phyloP scores from a whole-genome alignment of 179 eudicot species.

The Spergularia azorica region DNA sequence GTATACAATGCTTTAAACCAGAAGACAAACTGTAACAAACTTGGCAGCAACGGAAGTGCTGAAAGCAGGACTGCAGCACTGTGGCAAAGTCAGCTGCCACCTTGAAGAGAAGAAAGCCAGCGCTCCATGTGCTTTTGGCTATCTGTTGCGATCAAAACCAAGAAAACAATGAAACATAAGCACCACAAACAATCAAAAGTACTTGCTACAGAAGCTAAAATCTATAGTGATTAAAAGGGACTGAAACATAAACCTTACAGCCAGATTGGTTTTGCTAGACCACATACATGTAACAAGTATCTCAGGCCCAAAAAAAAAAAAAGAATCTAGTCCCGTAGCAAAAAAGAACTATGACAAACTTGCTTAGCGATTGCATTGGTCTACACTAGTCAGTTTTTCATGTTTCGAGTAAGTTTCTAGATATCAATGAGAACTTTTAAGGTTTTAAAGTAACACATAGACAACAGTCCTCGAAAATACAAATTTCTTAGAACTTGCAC shows the following conservation, averaged over 20 bases:
- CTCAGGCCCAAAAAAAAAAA: neutral
- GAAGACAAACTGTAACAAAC: neutral
- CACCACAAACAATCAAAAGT: neutral
- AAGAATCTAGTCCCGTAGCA: neutral
- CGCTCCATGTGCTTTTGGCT: slow-evolving; percentile 53
- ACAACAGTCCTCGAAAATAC: too few relatives aligned
- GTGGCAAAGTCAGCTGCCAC: slow-evolving; percentile 33
- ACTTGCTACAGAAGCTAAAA: neutral
- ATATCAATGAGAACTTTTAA: too few relatives aligned
- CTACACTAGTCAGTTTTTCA: neutral
- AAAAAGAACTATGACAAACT: neutral
- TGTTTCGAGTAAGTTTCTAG: too few relatives aligned
- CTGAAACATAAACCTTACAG: neutral
- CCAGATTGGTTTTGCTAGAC: neutral
- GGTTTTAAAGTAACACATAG: too few relatives aligned
- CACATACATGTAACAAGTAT: neutral
- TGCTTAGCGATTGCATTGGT: too few relatives aligned
- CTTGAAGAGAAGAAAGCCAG: slow-evolving; percentile 61
- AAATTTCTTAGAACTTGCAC: too few relatives aligned
- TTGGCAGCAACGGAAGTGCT: slow-evolving; percentile 4
- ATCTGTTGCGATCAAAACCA: slow-evolving; percentile 33
- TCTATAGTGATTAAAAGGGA: neutral
- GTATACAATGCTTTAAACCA: neutral
- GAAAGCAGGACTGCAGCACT: neutral
- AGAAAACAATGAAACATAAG: neutral